A percentile compares a stretch with the other conserved stretches of the same genome.
These are phyloP conservation scores for Coelastrella sp. DNA, from an alignment of 139 green algal species.

Conservation along the genomic window DNA sequence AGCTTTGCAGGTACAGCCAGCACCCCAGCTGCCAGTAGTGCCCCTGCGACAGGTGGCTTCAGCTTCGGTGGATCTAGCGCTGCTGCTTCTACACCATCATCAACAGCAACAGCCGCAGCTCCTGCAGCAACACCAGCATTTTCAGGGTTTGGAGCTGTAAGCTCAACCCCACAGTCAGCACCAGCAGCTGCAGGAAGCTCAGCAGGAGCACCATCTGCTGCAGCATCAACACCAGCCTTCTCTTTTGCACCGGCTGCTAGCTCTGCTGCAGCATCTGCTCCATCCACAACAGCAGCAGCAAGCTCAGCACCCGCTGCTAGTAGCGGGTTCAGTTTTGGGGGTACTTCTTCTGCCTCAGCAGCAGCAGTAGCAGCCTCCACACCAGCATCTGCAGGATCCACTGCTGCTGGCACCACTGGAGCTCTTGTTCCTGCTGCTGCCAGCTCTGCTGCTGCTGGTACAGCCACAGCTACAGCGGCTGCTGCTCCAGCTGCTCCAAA, in stretches of 20 bases:
- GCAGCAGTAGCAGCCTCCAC: constrained; percentile 19
- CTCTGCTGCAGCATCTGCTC: neutral
- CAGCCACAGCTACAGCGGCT: neutral
- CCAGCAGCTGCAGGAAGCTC: neutral
- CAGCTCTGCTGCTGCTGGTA: constrained; percentile 11
- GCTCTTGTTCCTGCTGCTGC: constrained; percentile 17
- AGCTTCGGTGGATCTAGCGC: constrained; percentile 32
- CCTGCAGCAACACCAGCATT: constrained; percentile 12
- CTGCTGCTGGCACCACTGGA: constrained; percentile 7
- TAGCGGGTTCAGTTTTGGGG: too few relatives aligned
- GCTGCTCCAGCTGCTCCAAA: constrained; percentile 5
- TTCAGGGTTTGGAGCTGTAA: constrained; percentile 13
- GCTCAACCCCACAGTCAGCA: neutral
- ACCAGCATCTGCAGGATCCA: neutral
- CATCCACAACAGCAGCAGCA: neutral
- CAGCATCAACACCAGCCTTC: constrained; percentile 5
- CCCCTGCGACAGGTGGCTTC: constrained; percentile 36
- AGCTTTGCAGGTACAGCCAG: constrained; percentile 5
- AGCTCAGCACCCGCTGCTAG: neutral
- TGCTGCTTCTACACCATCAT: neutral
- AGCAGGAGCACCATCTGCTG: neutral
- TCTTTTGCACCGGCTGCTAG: neutral
- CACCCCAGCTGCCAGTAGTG: constrained; percentile 28
- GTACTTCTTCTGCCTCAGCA: too few relatives aligned
- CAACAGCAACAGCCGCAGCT: neutral